phyloP scores from a whole-genome alignment of 2,329 filamentous ascomycete genomes.

The Metarhizium humberi region DNA sequence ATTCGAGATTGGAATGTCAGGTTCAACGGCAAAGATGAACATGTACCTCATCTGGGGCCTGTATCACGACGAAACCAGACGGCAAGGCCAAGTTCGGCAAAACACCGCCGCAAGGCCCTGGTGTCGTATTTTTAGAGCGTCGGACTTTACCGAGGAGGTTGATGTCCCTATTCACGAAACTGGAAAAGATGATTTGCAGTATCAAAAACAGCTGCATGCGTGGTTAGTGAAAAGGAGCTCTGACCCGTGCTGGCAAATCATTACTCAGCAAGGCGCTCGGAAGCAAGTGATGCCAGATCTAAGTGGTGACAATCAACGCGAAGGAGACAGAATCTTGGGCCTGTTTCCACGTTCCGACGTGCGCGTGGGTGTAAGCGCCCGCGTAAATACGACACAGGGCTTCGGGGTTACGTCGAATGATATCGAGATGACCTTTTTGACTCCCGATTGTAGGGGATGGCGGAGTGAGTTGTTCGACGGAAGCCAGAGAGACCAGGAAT shows the following conservation, averaged over 20 bases:
- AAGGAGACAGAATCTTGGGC: not conserved
- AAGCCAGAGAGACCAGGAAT: not conserved
- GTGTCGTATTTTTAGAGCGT: not conserved
- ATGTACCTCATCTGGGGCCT: not conserved
- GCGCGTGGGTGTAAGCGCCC: not conserved
- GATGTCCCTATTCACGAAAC: not conserved
- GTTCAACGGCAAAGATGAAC: too few relatives aligned
- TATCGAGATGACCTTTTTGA: slow-evolving; percentile 2
- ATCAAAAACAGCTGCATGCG: not conserved
- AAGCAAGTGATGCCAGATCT: not conserved
- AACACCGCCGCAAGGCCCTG: not conserved
- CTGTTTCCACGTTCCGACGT: not conserved
- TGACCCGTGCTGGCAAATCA: not conserved
- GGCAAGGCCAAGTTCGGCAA: not conserved
- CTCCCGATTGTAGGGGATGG: not conserved
- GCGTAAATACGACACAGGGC: not conserved
- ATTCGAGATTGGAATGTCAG: not conserved
- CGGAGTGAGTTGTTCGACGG: not conserved
- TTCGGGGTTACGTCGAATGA: not conserved
- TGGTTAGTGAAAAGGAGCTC: not conserved
- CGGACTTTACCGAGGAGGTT: not conserved
- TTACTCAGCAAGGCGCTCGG: not conserved
- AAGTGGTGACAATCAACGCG: not conserved
- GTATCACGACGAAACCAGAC: not conserved
- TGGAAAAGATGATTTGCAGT: not conserved